A percentile compares a stretch with the other conserved stretches of the same genome.
Conservation (phyloP, 2,329 filamentous ascomycete species). For the Sporothrix variecibatus region DNA sequence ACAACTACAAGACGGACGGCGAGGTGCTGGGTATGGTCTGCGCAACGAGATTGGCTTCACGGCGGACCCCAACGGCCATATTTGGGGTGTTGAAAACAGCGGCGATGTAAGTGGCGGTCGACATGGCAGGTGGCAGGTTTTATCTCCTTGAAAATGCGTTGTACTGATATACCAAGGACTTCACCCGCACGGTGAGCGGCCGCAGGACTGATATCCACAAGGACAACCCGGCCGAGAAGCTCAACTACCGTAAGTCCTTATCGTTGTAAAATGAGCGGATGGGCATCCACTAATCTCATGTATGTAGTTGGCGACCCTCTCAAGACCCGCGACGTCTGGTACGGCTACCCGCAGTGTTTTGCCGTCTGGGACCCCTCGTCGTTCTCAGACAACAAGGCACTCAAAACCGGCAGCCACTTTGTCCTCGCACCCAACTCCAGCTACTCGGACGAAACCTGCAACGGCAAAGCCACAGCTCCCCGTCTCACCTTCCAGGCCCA, state of each 20-base stretch:
- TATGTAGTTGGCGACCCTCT: slow-evolving; percentile 37
- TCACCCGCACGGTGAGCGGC: slow-evolving; percentile 49
- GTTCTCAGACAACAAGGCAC: slow-evolving; percentile 32
- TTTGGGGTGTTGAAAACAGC: slow-evolving; percentile 55
- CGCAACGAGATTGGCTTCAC: slow-evolving; percentile 65
- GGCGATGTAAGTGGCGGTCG: slow-evolving; percentile 45
- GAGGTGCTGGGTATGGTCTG: slow-evolving; percentile 48
- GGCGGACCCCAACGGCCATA: slow-evolving; percentile 47
- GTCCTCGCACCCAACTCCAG: slow-evolving; percentile 41
- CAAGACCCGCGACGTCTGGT: slow-evolving; percentile 36
- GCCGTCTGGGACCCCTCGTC: slow-evolving; percentile 36
- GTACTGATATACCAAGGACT: slow-evolving; percentile 41
- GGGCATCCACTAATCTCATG: background rate
- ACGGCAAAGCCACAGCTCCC: slow-evolving; percentile 41
- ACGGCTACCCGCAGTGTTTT: slow-evolving; percentile 58
- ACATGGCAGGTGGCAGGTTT: too few species aligned
- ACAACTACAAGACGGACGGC: slow-evolving; percentile 44
- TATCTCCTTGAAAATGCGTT: too few species aligned
- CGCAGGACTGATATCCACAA: slow-evolving; percentile 52
- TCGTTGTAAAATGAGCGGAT: background rate
- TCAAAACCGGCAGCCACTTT: slow-evolving; percentile 44
- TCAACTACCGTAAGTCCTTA: slow-evolving; percentile 56
- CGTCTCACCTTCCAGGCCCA: slow-evolving; percentile 40
- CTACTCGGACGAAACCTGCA: slow-evolving; percentile 43
- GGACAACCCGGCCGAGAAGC: slow-evolving; percentile 65